These are phyloP conservation scores for Colletotrichum lupini DNA, from an alignment of 2,329 filamentous ascomycete genomes.

Conservation along the genomic window DNA sequence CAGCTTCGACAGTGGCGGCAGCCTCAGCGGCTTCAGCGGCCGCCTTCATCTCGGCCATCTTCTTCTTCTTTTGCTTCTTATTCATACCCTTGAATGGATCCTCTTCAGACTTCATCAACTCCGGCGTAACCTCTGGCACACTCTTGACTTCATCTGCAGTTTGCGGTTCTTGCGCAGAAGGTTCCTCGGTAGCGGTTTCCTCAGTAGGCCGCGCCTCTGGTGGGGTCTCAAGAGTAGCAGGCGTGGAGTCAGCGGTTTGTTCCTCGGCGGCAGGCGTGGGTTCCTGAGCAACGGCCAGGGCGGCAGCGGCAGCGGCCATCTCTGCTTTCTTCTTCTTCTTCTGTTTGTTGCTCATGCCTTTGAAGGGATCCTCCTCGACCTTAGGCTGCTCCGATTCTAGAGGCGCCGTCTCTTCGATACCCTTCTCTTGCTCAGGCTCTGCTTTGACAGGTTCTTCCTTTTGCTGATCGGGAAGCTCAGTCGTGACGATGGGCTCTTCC, in stretches of 20 bases:
- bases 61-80: constrained; percentile 32
- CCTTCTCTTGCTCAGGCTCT: background rate
- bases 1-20: background rate
- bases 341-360: background rate
- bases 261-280: background rate
- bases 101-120: background rate
- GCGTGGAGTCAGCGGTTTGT: background rate
- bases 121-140: background rate
- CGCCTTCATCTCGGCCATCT: constrained; percentile 14
- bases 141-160: background rate
- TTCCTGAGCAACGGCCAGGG: background rate
- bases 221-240: background rate
- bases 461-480: background rate
- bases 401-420: background rate
- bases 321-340: constrained; percentile 1
- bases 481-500: background rate
- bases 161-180: background rate
- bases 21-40: background rate
- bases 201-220: background rate
- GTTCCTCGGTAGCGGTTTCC: background rate
- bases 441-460: background rate
- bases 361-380: background rate
- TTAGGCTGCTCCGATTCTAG: background rate
- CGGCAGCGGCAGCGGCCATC: background rate
- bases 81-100: background rate